Conservation (phyloP, 352 stramenopile genomes). For the Phytophthora cactorum region DNA sequence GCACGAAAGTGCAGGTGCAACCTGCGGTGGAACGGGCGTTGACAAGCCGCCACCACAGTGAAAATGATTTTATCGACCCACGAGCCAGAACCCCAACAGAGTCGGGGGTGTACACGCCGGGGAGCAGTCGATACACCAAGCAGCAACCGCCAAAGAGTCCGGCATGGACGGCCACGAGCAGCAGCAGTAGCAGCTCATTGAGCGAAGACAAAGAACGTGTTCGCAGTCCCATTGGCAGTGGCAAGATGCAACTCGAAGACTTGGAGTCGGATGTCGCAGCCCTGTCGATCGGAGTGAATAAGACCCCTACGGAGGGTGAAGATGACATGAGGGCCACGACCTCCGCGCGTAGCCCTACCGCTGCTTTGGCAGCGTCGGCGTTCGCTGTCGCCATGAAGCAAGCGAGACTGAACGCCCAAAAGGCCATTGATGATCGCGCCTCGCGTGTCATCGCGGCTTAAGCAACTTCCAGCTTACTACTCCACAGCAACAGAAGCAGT, state of each 20-base stretch:
- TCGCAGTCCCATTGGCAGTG: conserved; percentile 21
- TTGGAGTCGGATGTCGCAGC: conserved; percentile 37
- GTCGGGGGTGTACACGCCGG: conserved; percentile 21
- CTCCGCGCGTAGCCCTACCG: conserved; percentile 43
- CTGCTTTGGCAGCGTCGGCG: conserved; percentile 60
- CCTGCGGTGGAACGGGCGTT: conserved; percentile 54
- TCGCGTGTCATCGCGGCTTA: conserved; percentile 42
- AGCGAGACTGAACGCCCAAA: conserved; percentile 72
- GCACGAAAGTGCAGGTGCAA: conserved; percentile 26
- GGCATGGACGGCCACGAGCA: conserved; percentile 38
- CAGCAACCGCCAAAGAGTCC: conserved; percentile 37
- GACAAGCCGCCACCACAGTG: conserved; percentile 48
- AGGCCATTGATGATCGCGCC: conserved; percentile 58
- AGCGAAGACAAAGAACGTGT: conserved; percentile 39
- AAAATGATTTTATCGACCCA: conserved; percentile 23
- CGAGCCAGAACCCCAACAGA: conserved; percentile 26
- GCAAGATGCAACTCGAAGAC: conserved; percentile 42
- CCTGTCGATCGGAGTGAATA: conserved; percentile 21
- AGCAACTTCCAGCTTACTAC: conserved; percentile 16
- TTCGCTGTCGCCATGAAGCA: conserved; percentile 86
- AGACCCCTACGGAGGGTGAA: conserved; percentile 24
- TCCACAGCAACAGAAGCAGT: conserved; percentile 28
- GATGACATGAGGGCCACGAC: conserved; percentile 30
- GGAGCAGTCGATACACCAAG: conserved; percentile 23
- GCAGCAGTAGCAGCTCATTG: conserved; percentile 43